Conservation (phyloP, 1,284 basidiomycete species). For the Grifola frondosa region DNA sequence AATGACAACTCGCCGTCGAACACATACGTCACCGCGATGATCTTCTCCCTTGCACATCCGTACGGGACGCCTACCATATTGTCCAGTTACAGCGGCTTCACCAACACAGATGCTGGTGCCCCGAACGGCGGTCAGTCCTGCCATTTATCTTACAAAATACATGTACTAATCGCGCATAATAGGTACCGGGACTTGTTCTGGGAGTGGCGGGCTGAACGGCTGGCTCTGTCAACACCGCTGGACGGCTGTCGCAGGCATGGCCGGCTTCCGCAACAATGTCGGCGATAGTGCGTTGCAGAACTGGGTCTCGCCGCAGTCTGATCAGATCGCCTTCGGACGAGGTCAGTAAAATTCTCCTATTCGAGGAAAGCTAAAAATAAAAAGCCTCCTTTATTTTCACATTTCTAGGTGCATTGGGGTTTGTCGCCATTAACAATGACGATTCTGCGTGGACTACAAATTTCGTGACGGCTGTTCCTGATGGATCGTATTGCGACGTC, state of each 20-base stretch:
- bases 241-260: slow-evolving; percentile 58
- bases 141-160: not conserved
- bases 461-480: slow-evolving; percentile 56
- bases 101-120: slow-evolving; percentile 50
- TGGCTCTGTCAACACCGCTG: slow-evolving; percentile 68
- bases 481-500: slow-evolving; percentile 65
- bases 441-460: slow-evolving; percentile 52
- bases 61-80: slow-evolving; percentile 67
- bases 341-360: too few species aligned
- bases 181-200: slow-evolving; percentile 55
- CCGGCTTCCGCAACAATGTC: slow-evolving; percentile 63
- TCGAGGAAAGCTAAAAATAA: too few species aligned
- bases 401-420: slow-evolving; percentile 48
- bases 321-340: slow-evolving; percentile 64
- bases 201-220: slow-evolving; percentile 50
- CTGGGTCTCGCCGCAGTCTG: slow-evolving; percentile 54
- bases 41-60: slow-evolving; percentile 67
- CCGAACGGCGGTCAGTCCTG: slow-evolving; percentile 38
- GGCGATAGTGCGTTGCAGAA: slow-evolving; percentile 47
- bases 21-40: slow-evolving; percentile 55
- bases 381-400: too few species aligned
- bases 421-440: slow-evolving; percentile 65
- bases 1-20: slow-evolving; percentile 64
- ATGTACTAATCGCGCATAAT: not conserved
- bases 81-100: slow-evolving; percentile 56